Evolutionary conservation across 2,329 filamentous ascomycete species (phyloP).

Genomic region (Grosmannia penicillata): DNA sequence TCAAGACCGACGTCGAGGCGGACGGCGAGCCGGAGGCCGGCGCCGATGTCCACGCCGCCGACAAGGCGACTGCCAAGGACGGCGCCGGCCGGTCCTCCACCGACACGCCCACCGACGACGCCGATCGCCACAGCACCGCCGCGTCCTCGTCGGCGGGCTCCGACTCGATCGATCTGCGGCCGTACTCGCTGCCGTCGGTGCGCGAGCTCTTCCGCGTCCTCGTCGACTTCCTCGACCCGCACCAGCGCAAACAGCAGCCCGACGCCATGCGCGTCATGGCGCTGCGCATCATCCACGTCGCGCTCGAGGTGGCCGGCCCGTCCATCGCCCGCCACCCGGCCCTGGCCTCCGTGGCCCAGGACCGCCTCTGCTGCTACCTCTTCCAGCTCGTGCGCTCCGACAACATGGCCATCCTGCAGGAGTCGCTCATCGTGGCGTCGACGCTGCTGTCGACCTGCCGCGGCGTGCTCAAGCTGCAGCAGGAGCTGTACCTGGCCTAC

Average conservation of each 20-base stretch:
- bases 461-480: conserved; percentile 81
- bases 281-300: conserved; percentile 89
- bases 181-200: conserved; percentile 89
- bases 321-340: conserved; percentile 88
- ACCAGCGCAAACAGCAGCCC: conserved; percentile 83
- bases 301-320: conserved; percentile 86
- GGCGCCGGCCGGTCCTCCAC: conserved; percentile 1
- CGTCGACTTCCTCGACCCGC: conserved; percentile 84
- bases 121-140: conserved; percentile 8
- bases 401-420: conserved; percentile 87
- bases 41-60: conserved; percentile 3
- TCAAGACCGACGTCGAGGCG: neutral
- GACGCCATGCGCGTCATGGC: conserved; percentile 97
- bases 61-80: conserved; percentile 3
- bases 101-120: conserved; percentile 6
- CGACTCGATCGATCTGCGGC: conserved; percentile 50
- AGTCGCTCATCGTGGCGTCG: conserved; percentile 80
- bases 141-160: conserved; percentile 14
- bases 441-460: conserved; percentile 85
- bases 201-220: conserved; percentile 86
- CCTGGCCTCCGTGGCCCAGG: conserved; percentile 74
- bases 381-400: conserved; percentile 95
- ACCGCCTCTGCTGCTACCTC: conserved; percentile 82
- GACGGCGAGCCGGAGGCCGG: neutral
- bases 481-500: conserved; percentile 91